phyloP scores from a whole-genome alignment of 441 rosid species.

The Corymbia citriodora region DNA sequence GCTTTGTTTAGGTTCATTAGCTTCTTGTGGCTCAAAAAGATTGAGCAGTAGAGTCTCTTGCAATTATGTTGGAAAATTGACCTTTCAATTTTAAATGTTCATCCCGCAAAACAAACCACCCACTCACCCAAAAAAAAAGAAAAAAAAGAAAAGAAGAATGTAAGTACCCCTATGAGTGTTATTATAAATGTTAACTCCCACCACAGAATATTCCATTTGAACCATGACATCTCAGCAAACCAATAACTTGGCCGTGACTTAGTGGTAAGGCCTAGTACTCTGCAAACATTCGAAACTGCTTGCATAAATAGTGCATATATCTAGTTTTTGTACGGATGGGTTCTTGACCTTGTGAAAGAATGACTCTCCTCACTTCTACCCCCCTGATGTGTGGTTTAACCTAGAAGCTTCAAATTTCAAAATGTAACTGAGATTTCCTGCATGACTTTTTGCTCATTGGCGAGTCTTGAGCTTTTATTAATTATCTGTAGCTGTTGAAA shows the following conservation, averaged over 20 bases:
- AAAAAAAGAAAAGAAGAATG: no score
- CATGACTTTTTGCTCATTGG: not conserved
- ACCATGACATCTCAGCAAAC: not conserved
- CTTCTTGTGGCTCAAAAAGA: not conserved
- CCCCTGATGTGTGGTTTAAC: not conserved
- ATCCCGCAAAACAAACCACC: not conserved
- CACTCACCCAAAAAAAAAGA: not conserved
- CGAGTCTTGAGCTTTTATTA: not conserved
- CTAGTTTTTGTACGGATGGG: not conserved
- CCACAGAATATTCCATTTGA: not conserved
- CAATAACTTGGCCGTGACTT: not conserved
- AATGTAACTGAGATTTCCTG: not conserved
- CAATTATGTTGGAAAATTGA: not conserved
- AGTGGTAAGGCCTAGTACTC: not conserved
- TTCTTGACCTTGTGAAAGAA: not conserved
- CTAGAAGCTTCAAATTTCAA: not conserved
- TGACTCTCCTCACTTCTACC: not conserved
- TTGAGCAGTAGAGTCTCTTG: not conserved
- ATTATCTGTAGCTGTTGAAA: not conserved
- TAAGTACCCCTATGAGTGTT: not conserved
- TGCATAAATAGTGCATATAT: not conserved
- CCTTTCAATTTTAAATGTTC: not conserved
- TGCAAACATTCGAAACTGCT: not conserved
- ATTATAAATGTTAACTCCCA: not conserved
- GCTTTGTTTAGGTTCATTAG: not conserved